These are phyloP conservation scores for Malus sieversii DNA, from an alignment of 306 rosid genomes.

Conservation along the genomic window DNA sequence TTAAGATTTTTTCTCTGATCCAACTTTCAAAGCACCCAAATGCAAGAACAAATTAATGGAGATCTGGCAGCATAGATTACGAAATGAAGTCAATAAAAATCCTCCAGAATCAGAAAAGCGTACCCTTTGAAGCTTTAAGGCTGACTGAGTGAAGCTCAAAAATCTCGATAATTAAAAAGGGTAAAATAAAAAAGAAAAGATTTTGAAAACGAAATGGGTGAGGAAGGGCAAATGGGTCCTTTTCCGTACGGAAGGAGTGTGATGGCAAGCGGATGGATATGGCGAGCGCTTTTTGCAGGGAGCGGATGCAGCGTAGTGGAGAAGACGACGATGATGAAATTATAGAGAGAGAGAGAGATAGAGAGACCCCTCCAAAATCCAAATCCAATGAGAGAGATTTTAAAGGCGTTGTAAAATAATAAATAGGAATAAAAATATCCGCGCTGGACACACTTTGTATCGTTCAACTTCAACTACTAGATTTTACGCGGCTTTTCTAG, in stretches of 20 bases:
- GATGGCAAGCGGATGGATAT: background rate
- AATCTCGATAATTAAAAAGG: background rate
- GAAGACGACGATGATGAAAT: slow-evolving; percentile 14
- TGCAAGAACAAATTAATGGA: background rate
- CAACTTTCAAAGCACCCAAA: background rate
- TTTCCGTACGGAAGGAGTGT: background rate
- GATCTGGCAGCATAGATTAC: slow-evolving; percentile 12
- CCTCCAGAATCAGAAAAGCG: slow-evolving; percentile 3
- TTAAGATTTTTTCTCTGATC: background rate
- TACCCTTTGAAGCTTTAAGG: slow-evolving; percentile 28
- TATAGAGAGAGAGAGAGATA: background rate
- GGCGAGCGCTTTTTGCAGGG: background rate
- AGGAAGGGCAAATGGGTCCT: background rate
- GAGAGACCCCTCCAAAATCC: background rate
- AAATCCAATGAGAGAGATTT: slow-evolving; percentile 5
- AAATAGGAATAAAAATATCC: slow-evolving; percentile 3
- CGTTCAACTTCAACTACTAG: slow-evolving; percentile 12
- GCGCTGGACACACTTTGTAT: slow-evolving; percentile 24
- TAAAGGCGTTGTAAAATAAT: background rate
- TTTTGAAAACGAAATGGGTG: background rate
- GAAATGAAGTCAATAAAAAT: background rate
- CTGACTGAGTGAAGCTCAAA: slow-evolving; percentile 14
- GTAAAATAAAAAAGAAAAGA: background rate
- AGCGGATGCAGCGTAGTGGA: slow-evolving; percentile 5
- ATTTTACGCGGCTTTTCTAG: slow-evolving; percentile 12